These are phyloP conservation scores for Phytophthora pinifolia DNA, from an alignment of 352 stramenopile species.

Conservation along the genomic window DNA sequence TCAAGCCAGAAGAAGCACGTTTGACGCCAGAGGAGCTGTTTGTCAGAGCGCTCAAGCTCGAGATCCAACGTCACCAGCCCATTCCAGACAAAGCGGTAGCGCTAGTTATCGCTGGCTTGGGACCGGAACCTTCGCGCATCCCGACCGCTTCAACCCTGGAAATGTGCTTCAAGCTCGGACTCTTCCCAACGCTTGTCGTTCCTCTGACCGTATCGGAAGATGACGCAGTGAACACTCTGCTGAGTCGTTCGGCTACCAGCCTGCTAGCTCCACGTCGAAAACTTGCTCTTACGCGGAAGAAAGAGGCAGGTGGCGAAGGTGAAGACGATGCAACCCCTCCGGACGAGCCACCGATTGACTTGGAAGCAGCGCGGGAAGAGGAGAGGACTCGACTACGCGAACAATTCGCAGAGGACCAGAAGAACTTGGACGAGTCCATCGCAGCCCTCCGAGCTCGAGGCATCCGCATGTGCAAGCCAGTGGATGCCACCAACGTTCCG, in stretches of 20 bases:
- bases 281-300: constrained; percentile 25
- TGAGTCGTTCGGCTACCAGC: constrained; percentile 34
- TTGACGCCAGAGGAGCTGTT: constrained; percentile 20
- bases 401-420: constrained; percentile 45
- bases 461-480: constrained; percentile 26
- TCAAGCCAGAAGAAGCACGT: constrained; percentile 27
- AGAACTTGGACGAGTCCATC: constrained; percentile 36
- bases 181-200: constrained; percentile 59
- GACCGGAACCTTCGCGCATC: constrained; percentile 29
- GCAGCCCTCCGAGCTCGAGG: constrained; percentile 39
- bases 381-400: constrained; percentile 44
- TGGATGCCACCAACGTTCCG: constrained; percentile 28
- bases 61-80: constrained; percentile 15
- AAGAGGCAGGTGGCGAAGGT: constrained; percentile 7
- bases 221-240: constrained; percentile 22
- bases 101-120: constrained; percentile 31
- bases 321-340: constrained; percentile 9
- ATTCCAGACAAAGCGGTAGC: constrained; percentile 3
- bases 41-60: constrained; percentile 17
- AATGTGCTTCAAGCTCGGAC: constrained; percentile 39
- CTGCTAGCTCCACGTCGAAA: constrained; percentile 31
- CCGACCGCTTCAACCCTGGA: constrained; percentile 42
- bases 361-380: constrained; percentile 43
- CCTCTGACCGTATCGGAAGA: constrained; percentile 38
- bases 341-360: constrained; percentile 23